Conservation (phyloP, 2,329 filamentous ascomycete species). For the Pyrenophora seminiperda region DNA sequence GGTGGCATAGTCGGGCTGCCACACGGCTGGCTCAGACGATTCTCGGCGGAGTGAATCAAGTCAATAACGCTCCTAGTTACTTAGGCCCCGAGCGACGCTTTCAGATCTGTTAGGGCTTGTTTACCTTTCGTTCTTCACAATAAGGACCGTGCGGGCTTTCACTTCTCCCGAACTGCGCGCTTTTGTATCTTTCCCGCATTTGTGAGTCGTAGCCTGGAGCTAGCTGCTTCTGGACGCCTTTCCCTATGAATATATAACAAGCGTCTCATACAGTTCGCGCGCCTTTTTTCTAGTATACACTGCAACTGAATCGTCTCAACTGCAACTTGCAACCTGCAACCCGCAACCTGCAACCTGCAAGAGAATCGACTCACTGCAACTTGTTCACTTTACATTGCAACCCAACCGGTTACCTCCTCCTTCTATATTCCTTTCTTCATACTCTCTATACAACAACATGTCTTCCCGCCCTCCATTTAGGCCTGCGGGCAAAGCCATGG, state of each 20-base stretch:
- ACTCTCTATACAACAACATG: too few species aligned
- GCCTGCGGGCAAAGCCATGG: too few species aligned
- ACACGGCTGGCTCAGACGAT: constrained; percentile 46
- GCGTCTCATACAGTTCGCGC: not conserved
- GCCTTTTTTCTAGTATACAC: not conserved
- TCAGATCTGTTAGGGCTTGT: too few species aligned
- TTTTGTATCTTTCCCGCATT: too few species aligned
- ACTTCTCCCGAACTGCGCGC: too few species aligned
- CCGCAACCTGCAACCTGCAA: not conserved
- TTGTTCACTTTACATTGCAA: not conserved
- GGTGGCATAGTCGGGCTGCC: constrained; percentile 44
- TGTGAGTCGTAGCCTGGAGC: too few species aligned
- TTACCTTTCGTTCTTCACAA: too few species aligned
- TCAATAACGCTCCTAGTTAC: constrained; percentile 23
- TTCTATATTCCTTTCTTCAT: too few species aligned
- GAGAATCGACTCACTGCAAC: not conserved
- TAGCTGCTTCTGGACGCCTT: too few species aligned
- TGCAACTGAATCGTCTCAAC: not conserved
- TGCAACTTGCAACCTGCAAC: not conserved
- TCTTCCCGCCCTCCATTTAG: too few species aligned
- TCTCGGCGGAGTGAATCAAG: constrained; percentile 42
- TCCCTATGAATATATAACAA: too few species aligned
- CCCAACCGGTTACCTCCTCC: not conserved
- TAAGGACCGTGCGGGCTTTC: too few species aligned
- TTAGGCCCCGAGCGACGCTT: constrained; percentile 14